phyloP scores from a whole-genome alignment of 1,284 basidiomycete genomes.

The Austroboletus rostrupii region DNA sequence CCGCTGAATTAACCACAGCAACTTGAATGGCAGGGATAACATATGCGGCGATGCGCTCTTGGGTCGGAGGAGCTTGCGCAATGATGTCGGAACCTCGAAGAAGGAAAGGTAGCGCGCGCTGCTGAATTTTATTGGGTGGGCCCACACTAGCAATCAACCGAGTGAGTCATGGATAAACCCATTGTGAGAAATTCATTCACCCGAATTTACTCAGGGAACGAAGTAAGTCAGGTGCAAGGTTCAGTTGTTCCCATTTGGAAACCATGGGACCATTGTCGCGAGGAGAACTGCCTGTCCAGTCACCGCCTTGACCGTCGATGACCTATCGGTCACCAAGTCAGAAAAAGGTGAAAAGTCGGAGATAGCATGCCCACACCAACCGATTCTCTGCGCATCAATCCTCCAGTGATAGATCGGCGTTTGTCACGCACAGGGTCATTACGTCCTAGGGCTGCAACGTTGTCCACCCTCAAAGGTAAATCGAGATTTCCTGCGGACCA shows the following conservation, averaged over 20 bases:
- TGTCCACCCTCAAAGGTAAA: constrained; percentile 57
- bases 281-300: constrained; percentile 48
- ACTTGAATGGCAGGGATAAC: constrained; percentile 91
- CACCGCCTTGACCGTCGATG: constrained; percentile 49
- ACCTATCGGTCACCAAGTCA: constrained; percentile 36
- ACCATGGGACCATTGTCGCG: constrained; percentile 82
- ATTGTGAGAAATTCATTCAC: constrained; percentile 42
- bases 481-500: constrained; percentile 80
- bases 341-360: not conserved
- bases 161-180: constrained; percentile 13
- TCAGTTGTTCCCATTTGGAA: constrained; percentile 95
- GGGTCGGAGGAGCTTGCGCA: constrained; percentile 96
- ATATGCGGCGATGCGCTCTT: constrained; percentile 96
- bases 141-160: constrained; percentile 62
- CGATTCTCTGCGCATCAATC: constrained; percentile 69
- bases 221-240: constrained; percentile 82
- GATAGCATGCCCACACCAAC: constrained; percentile 51
- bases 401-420: constrained; percentile 65
- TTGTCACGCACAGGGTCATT: constrained; percentile 52
- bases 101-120: constrained; percentile 92
- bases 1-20: constrained; percentile 59
- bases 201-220: constrained; percentile 92
- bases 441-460: constrained; percentile 25
- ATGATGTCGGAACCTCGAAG: constrained; percentile 94
- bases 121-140: constrained; percentile 98